phyloP scores from a whole-genome alignment of 495 filamentous ascomycete species.

The Xylaria grammica region DNA sequence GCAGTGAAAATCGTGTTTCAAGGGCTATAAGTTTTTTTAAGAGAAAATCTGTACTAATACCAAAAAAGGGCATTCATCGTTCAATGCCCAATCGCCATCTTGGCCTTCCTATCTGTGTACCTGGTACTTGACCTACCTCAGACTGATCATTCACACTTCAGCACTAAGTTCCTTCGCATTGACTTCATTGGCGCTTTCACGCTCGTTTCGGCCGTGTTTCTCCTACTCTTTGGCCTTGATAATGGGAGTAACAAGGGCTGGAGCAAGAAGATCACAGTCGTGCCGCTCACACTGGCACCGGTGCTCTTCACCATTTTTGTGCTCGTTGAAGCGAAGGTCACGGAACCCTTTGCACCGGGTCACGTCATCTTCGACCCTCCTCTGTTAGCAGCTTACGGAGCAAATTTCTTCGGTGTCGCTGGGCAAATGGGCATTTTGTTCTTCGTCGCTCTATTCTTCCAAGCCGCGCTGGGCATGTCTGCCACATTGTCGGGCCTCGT shows the following conservation, averaged over 20 bases:
- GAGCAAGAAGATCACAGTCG: constrained; percentile 62
- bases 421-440: constrained; percentile 70
- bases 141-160: constrained; percentile 51
- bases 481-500: constrained; percentile 69
- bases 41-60: not conserved
- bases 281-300: constrained; percentile 61
- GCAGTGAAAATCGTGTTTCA: too few relatives aligned
- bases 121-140: constrained; percentile 66
- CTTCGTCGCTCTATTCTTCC: constrained; percentile 81
- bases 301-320: constrained; percentile 71
- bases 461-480: constrained; percentile 70
- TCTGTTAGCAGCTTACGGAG: constrained; percentile 70
- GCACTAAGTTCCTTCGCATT: constrained; percentile 65
- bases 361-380: constrained; percentile 74
- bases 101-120: constrained; percentile 69
- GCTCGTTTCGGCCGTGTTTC: constrained; percentile 73
- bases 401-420: constrained; percentile 78
- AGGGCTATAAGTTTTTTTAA: too few relatives aligned
- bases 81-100: constrained; percentile 71
- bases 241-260: constrained; percentile 78
- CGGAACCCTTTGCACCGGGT: constrained; percentile 80
- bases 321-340: constrained; percentile 72
- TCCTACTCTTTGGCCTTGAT: constrained; percentile 77
- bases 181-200: constrained; percentile 79
- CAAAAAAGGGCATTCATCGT: constrained; percentile 67